phyloP scores from a whole-genome alignment of 2,329 filamentous ascomycete genomes.

The Pseudocercospora macadamiae region DNA sequence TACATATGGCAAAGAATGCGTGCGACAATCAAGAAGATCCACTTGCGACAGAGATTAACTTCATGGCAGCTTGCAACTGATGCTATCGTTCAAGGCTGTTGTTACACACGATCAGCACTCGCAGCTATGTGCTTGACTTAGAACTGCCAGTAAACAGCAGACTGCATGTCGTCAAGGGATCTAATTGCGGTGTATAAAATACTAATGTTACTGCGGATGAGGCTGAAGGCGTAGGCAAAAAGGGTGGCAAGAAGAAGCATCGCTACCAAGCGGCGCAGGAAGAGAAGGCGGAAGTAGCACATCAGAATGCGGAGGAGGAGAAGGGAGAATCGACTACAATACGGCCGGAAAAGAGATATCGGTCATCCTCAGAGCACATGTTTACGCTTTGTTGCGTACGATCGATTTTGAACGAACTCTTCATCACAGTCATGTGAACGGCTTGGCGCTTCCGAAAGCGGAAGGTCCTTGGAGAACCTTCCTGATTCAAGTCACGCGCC shows the following conservation, averaged over 20 bases:
- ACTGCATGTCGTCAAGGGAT: slow-evolving; percentile 93
- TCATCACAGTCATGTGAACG: too few species aligned
- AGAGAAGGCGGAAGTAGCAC: slow-evolving; percentile 36
- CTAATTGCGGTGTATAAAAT: slow-evolving; percentile 95
- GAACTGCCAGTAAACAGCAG: slow-evolving; percentile 91
- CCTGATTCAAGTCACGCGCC: too few species aligned
- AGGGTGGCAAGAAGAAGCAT: slow-evolving; percentile 46
- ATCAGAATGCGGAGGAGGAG: slow-evolving; percentile 36
- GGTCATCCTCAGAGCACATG: too few species aligned
- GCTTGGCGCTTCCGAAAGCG: neutral
- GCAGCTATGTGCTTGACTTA: slow-evolving; percentile 90
- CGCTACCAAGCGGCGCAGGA: slow-evolving; percentile 32
- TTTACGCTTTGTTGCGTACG: too few species aligned
- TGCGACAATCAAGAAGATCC: too few species aligned
- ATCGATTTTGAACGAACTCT: too few species aligned
- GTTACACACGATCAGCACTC: slow-evolving; percentile 94
- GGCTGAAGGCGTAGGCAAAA: slow-evolving; percentile 76
- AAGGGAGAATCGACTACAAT: slow-evolving; percentile 30
- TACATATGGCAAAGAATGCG: too few species aligned
- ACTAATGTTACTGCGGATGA: slow-evolving; percentile 97
- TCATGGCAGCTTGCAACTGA: slow-evolving; percentile 82
- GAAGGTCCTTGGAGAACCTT: neutral
- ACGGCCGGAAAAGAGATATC: slow-evolving; percentile 58
- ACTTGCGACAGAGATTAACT: too few species aligned
- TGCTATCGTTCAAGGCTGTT: slow-evolving; percentile 94